phyloP scores from a whole-genome alignment of 1,284 basidiomycete species.

The Trichosporon sp. region DNA sequence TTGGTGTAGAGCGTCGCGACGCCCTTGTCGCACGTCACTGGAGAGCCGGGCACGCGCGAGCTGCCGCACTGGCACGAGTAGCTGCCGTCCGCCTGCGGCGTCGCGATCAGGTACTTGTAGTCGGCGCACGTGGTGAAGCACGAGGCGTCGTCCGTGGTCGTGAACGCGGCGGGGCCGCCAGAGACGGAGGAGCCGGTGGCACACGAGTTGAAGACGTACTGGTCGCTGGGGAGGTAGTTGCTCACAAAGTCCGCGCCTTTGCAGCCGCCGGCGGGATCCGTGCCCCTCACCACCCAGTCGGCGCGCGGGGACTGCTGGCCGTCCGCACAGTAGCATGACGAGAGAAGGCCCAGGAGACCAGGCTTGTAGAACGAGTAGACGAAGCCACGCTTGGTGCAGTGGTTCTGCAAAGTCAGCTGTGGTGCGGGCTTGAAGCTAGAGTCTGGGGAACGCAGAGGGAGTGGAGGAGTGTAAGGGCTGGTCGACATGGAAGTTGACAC shows the following conservation, averaged over 20 bases:
- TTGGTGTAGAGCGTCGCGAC: constrained; percentile 6
- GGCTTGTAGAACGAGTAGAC: constrained; percentile 13
- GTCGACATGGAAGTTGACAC: neutral
- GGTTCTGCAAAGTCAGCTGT: neutral
- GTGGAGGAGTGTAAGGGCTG: too few species aligned
- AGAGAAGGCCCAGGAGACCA: constrained; percentile 9
- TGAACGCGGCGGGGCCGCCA: neutral
- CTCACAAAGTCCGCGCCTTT: neutral
- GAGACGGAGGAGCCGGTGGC: neutral
- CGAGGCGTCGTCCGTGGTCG: neutral
- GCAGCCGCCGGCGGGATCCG: constrained; percentile 1
- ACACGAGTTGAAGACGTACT: neutral
- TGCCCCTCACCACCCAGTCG: neutral
- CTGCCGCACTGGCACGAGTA: constrained; percentile 9
- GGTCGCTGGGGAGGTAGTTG: constrained; percentile 5
- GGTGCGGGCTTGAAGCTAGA: too few species aligned
- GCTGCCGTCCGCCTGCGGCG: neutral
- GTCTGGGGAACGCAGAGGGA: too few species aligned
- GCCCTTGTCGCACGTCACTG: neutral
- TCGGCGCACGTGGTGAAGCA: constrained; percentile 6
- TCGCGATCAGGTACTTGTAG: constrained; percentile 5
- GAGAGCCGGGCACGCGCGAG: neutral
- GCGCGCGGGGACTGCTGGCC: neutral
- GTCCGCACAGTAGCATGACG: constrained; percentile 11
- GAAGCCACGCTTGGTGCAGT: neutral